Conservation (phyloP, 306 rosid species). For the Glycine tomentella region DNA sequence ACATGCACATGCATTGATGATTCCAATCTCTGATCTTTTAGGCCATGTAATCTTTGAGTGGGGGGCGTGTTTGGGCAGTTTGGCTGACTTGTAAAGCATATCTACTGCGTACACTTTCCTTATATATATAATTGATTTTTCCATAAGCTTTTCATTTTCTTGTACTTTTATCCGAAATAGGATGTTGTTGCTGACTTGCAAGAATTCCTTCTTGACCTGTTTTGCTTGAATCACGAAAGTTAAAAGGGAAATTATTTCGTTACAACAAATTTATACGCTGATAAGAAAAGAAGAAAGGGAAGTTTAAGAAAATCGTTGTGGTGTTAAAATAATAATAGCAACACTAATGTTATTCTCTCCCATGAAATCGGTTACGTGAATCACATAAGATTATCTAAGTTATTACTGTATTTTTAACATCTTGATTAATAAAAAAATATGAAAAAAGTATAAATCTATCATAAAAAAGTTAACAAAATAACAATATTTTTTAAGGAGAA, state of each 20-base stretch:
- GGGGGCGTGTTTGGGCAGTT: neutral
- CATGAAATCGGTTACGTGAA: no score
- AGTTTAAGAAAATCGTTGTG: no score
- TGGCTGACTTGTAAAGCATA: conserved; percentile 24
- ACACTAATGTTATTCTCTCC: no score
- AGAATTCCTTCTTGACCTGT: neutral
- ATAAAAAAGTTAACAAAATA: no score
- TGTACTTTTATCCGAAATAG: neutral
- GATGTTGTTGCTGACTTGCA: neutral
- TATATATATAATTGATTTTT: conserved; percentile 1
- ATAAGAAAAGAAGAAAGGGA: no score
- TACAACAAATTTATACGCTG: neutral
- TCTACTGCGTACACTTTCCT: conserved; percentile 42
- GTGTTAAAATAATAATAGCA: no score
- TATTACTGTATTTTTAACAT: no score
- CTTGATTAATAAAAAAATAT: no score
- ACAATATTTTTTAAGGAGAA: no score
- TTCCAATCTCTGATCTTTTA: neutral
- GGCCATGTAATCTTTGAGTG: neutral
- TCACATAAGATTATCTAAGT: no score
- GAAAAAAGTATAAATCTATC: no score
- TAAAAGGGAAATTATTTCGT: neutral
- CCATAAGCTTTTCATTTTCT: conserved; percentile 22
- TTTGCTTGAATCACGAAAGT: neutral
- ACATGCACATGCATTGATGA: conserved; percentile 11